phyloP scores from a whole-genome alignment of 148 eudicot genomes.

The Fagopyrum esculentum region DNA sequence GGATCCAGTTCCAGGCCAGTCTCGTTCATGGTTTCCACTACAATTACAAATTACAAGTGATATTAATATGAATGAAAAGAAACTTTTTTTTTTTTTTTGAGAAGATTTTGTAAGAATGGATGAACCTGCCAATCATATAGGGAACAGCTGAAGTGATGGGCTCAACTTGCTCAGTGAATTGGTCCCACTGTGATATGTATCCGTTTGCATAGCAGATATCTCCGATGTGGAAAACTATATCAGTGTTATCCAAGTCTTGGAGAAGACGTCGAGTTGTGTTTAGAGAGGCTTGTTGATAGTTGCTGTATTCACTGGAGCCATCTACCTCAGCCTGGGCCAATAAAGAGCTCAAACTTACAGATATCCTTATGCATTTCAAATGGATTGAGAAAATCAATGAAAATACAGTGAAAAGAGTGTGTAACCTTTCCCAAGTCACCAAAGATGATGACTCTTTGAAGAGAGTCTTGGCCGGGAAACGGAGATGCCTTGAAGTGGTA shows the following conservation, averaged over 20 bases:
- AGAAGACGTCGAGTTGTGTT: constrained; percentile 65
- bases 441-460: constrained; percentile 59
- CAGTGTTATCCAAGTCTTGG: constrained; percentile 52
- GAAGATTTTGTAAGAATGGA: not conserved
- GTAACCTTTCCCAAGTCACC: constrained; percentile 90
- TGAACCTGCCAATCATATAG: constrained; percentile 74
- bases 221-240: constrained; percentile 73
- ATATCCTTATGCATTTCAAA: too few species aligned
- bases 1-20: constrained; percentile 81
- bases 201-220: constrained; percentile 80
- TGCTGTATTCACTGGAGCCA: constrained; percentile 71
- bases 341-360: not conserved
- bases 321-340: constrained; percentile 58
- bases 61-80: not conserved
- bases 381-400: not conserved
- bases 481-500: constrained; percentile 70
- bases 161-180: constrained; percentile 75
- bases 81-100: too few species aligned
- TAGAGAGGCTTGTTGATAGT: constrained; percentile 60
- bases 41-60: not conserved
- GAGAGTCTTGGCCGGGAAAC: constrained; percentile 72
- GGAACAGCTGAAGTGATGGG: constrained; percentile 70
- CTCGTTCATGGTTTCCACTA: constrained; percentile 90
- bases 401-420: not conserved
- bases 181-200: constrained; percentile 88